Base-by-base conservation (phyloP, 1,139 yeast genomes). In the Kodamaea arcana region DNA sequence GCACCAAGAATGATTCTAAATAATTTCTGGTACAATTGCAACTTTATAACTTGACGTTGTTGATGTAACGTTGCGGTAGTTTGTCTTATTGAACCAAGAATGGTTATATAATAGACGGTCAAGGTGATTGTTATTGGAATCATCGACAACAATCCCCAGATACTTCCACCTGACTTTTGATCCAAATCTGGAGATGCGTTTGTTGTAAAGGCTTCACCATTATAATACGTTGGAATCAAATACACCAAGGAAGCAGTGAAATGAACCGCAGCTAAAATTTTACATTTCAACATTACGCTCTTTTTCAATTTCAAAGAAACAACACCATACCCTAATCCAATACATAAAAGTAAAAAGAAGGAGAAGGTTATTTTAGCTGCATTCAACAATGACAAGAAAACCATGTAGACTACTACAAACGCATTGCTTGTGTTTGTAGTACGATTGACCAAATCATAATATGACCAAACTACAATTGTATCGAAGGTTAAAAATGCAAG, bases 251-350 rank as follows among this genome's bases (percentile, higher is more conserved):
- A 75, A 30, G 85, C 73, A 14, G 73, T 60, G 53, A 87, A 90
- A 52, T 87, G 94, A 20, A 75, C 62, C 0, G 65, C 82, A 2
- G 95, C 87, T 37, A 88, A 72, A 13, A 86, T 68, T 53, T 87
- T 83, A 58, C 95, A 83, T 56, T 75, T 79, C 51, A 80, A 69
- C 96, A 94, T 88, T 30, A 76, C 56, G 41, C 75, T 77, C 54
- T 77, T 78, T 35, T 88, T 87, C 42, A 94, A 72, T 46, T 88
- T 83, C 34, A 95, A 86, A 43, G 75, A 75, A 27, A 94, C 98
- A 35, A 94, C 92, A 41, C 98, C 97, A 59, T 90, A 94, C 23
- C 98, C 98, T 46, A 90, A 68, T 13, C 95, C 75, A 40, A 94
- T 92, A 49, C 90, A 82, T 43, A 92, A 69, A 38, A 94, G 66